Percentiles rank a stretch among this genome's conserved stretches.
Evolutionary conservation across 768 basidiomycete species (phyloP).

Genomic region (Glaciozyma antarctica): DNA sequence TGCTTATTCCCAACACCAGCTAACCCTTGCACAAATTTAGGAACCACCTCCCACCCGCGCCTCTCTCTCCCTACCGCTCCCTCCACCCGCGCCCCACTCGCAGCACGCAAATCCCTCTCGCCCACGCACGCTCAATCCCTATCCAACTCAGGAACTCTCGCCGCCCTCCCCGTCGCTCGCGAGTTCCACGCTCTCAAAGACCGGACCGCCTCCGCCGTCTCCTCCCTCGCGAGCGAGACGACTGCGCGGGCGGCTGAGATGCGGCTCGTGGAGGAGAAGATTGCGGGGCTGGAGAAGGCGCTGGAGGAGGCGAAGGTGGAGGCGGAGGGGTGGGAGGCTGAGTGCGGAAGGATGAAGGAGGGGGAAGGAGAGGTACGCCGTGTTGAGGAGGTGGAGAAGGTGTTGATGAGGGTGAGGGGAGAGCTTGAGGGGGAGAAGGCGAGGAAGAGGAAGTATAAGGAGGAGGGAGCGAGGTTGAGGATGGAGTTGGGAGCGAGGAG

Average conservation of each 20-base stretch:
- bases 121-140: neutral
- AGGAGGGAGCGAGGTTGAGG: conserved; percentile 14
- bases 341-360: conserved; percentile 9
- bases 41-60: neutral
- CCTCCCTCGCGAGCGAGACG: neutral
- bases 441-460: conserved; percentile 17
- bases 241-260: neutral
- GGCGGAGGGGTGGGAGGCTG: conserved; percentile 30
- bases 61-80: neutral
- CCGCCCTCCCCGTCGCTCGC: conserved; percentile 2
- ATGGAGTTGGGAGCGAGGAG: conserved; percentile 26
- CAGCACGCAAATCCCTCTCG: conserved; percentile 5
- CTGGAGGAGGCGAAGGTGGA: neutral
- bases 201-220: conserved; percentile 1
- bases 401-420: neutral
- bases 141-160: neutral
- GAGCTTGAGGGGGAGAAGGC: conserved; percentile 7
- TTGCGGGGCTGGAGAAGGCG: conserved; percentile 9
- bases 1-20: too few relatives aligned
- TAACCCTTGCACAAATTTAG: neutral
- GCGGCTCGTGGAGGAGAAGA: conserved; percentile 1
- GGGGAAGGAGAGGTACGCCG: neutral
- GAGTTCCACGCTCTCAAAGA: conserved; percentile 19
- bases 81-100: neutral
- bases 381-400: conserved; percentile 2